Evolutionary conservation across 345 rosid species (phyloP).

Genomic region (Acer negundo): DNA sequence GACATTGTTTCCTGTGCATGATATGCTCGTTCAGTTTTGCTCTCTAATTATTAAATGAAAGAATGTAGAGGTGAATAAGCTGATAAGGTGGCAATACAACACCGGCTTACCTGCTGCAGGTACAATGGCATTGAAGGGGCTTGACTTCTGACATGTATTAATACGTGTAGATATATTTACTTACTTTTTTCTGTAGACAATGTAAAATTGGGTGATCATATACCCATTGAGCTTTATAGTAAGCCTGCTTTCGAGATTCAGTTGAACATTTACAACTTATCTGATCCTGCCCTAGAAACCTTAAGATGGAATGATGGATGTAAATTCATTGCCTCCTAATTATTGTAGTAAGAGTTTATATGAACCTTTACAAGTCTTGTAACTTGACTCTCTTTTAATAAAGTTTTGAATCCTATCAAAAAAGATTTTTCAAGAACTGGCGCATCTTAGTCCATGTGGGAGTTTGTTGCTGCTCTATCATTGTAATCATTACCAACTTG

Average conservation of each 20-base stretch:
- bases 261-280: background rate
- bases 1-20: conserved; percentile 4
- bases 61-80: background rate
- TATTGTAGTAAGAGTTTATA: background rate
- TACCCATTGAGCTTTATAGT: background rate
- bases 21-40: background rate
- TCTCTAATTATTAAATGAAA: conserved; percentile 2
- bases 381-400: background rate
- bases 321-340: background rate
- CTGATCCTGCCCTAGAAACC: background rate
- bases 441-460: background rate
- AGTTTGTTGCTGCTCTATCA: background rate
- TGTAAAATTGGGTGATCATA: background rate
- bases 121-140: background rate
- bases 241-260: background rate
- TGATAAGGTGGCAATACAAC: background rate
- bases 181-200: background rate
- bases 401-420: background rate
- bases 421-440: background rate
- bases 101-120: background rate
- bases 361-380: background rate
- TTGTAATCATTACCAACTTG: background rate
- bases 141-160: background rate
- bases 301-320: background rate
- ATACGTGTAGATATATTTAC: background rate